These are phyloP conservation scores for Taiwanofungus camphoratus DNA, from an alignment of 1,284 basidiomycete genomes.

Conservation along the genomic window DNA sequence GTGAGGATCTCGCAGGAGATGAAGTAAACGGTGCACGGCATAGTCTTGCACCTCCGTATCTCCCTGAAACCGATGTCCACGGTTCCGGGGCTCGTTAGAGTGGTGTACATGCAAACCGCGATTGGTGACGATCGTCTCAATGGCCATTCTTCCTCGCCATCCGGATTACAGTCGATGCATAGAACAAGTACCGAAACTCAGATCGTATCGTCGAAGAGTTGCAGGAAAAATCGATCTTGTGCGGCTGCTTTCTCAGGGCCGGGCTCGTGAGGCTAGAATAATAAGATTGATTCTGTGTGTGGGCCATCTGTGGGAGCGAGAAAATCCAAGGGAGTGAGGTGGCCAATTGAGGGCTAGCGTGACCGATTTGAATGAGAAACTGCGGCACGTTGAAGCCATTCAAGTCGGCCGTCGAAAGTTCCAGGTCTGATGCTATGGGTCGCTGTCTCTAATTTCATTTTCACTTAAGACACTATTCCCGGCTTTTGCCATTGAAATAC, in stretches of 20 bases:
- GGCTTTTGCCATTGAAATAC: slow-evolving; percentile 11
- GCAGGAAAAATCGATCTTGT: neutral
- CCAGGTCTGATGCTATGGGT: slow-evolving; percentile 15
- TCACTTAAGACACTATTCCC: slow-evolving; percentile 8
- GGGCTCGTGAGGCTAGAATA: no score
- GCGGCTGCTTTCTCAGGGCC: neutral
- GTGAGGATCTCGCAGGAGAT: slow-evolving; percentile 84
- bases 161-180: no score
- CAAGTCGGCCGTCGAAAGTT: slow-evolving; percentile 23
- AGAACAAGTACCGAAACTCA: no score
- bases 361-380: neutral
- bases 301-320: neutral
- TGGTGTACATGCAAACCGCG: slow-evolving; percentile 63
- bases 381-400: neutral
- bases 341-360: neutral
- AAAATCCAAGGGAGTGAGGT: neutral
- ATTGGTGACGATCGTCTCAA: neutral
- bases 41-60: slow-evolving; percentile 82
- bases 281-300: no score
- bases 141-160: no score
- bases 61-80: slow-evolving; percentile 55
- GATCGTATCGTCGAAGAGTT: no score
- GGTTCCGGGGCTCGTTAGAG: slow-evolving; percentile 74
- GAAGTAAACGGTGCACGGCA: slow-evolving; percentile 83
- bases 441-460: slow-evolving; percentile 21